phyloP scores from a whole-genome alignment of 257 asterid genomes.

The Lithospermum erythrorhizon region DNA sequence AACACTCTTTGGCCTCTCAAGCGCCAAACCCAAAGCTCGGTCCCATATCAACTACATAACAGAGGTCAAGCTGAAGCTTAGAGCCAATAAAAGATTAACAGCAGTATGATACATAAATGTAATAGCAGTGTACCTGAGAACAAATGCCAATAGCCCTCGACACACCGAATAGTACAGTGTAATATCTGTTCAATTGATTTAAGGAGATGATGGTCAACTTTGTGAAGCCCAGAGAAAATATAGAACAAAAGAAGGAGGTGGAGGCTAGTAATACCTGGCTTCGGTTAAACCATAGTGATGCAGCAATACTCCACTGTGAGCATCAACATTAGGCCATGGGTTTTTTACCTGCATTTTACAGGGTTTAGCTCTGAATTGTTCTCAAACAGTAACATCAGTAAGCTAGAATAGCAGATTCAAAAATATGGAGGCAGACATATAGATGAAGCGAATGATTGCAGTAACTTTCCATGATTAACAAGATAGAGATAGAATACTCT shows the following conservation, averaged over 20 bases:
- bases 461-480: neutral
- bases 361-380: too few relatives aligned
- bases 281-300: constrained; percentile 81
- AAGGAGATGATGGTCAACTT: constrained; percentile 4
- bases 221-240: neutral
- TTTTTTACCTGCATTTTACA: constrained; percentile 52
- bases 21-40: constrained; percentile 92
- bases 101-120: neutral
- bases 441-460: neutral
- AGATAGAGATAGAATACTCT: neutral
- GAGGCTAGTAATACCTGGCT: constrained; percentile 30
- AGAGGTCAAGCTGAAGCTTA: constrained; percentile 7
- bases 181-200: constrained; percentile 20
- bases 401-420: neutral
- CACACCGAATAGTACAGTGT: constrained; percentile 95
- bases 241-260: neutral
- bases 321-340: constrained; percentile 97
- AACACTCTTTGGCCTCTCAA: constrained; percentile 98
- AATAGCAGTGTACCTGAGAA: constrained; percentile 52
- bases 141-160: constrained; percentile 94
- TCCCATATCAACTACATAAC: constrained; percentile 81
- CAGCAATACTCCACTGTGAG: constrained; percentile 87
- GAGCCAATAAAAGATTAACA: neutral
- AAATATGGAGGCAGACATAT: neutral
- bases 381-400: neutral